Percentiles rank a stretch among this genome's conserved stretches.
Evolutionary conservation across 169 alveolate species (phyloP).

Genomic region (Plasmodium gonderi): DNA sequence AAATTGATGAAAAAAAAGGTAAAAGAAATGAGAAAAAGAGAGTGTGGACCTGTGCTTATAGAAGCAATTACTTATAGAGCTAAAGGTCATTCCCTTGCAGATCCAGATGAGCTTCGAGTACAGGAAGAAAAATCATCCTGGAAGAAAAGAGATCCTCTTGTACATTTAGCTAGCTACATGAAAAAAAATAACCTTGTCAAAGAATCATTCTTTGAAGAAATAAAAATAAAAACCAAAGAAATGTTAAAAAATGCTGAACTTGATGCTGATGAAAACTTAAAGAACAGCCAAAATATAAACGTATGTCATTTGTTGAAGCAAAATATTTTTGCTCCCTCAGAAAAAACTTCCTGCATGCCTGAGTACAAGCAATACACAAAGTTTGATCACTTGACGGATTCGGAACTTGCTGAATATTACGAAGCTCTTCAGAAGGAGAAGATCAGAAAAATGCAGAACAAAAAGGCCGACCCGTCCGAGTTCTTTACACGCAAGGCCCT

Average conservation of each 20-base stretch:
- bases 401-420: constrained; percentile 15
- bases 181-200: constrained; percentile 74
- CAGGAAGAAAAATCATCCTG: constrained; percentile 80
- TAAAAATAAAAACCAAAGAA: constrained; percentile 70
- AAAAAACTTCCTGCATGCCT: background rate
- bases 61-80: constrained; percentile 84
- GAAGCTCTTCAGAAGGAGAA: constrained; percentile 16
- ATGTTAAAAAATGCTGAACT: constrained; percentile 1
- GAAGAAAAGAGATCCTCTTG: constrained; percentile 81
- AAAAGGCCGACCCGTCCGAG: constrained; percentile 13
- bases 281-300: constrained; percentile 15
- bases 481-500: constrained; percentile 6
- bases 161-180: constrained; percentile 76
- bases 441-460: constrained; percentile 11
- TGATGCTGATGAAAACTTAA: constrained; percentile 3
- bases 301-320: background rate
- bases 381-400: background rate
- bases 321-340: constrained; percentile 30
- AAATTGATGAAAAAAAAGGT: constrained; percentile 79
- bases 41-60: constrained; percentile 81
- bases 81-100: constrained; percentile 85
- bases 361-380: background rate
- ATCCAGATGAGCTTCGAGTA: constrained; percentile 81
- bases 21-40: constrained; percentile 77
- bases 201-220: constrained; percentile 71